Base-by-base conservation (phyloP, 1,284 basidiomycete species). In the Ganoderma lucidum region DNA sequence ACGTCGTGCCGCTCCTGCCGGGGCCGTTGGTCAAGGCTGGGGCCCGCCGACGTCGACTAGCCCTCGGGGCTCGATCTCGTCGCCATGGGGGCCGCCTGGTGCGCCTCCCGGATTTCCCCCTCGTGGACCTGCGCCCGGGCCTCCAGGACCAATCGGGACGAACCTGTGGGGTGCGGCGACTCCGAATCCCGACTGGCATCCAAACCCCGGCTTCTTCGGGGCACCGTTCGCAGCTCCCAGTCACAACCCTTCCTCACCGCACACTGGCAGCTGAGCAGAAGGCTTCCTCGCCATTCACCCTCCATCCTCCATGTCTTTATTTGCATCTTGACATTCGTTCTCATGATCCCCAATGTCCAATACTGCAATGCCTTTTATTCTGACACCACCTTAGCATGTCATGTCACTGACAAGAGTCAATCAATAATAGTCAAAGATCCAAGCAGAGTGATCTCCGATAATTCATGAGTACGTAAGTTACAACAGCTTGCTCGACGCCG, bases 401-500 rank as follows among this genome's bases (percentile, higher is more conserved):
- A 78, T 72, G 42, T 60, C 77, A 71, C 73, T 76, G 73, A 75
- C 74, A 72, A 72, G 62, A 63, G 23, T 64, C 74, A 71, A 72
- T 72, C 69, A 77, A 75, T 75, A 75, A 73, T 74, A 42, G 59
- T 74, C 68, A 72, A 76, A 75, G 70, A 68, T 71, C 64, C 44
- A 66, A 69, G 48, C 51, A 30, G 60, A 39, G 48, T 6, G 45
- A 39, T 59, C 9, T 61, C 28, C 59, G 39, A 42, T n/a, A 42
- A 42, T 61, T 28, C 37, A 61, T 42, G 59, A 39, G 44, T 62
- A 39, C 63, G 68, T 74, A 76, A 75, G 72, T 78, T 90, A 93
- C 75, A 92, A 79, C 79, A 97, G 83, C 83, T 99, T 99, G 80
- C 94, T 96, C 75, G 97, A 98, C 64, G 94, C 94, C 44, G 97